Conservation (phyloP, 108 stramenopile genomes). For the Cyclotella sp. region DNA sequence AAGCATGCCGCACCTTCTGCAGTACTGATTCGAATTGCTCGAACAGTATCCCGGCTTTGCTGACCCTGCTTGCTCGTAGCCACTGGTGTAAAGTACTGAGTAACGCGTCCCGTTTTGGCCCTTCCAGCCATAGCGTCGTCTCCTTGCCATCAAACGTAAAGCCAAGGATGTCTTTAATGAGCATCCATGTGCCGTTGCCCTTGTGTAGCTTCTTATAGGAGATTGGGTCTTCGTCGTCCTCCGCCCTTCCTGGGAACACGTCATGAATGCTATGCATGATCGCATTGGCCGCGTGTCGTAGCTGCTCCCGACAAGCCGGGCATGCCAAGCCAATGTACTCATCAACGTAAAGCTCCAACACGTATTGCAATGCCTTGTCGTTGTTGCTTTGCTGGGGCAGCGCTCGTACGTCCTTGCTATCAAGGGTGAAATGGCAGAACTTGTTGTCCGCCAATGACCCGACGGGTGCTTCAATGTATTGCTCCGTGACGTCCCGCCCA, state of each 20-base stretch:
- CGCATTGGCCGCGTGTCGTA: neutral
- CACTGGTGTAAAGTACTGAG: neutral
- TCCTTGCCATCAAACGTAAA: conserved; percentile 1
- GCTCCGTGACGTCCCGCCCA: conserved; percentile 35
- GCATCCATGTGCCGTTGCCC: neutral
- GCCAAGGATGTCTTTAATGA: neutral
- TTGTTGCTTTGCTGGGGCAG: neutral
- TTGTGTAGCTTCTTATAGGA: conserved; percentile 2
- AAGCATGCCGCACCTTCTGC: conserved; percentile 9
- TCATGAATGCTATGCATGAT: conserved; percentile 18
- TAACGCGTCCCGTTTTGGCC: neutral
- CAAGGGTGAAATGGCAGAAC: neutral
- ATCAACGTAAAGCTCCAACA: conserved; percentile 28
- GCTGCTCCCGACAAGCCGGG: neutral
- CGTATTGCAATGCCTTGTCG: neutral
- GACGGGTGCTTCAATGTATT: neutral
- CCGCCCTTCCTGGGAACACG: conserved; percentile 1
- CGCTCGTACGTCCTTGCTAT: neutral
- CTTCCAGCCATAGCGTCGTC: neutral
- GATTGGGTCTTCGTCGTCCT: conserved; percentile 30
- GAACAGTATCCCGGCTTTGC: conserved; percentile 4
- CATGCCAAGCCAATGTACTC: conserved; percentile 20
- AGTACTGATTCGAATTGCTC: conserved; percentile 6
- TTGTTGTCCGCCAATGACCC: neutral
- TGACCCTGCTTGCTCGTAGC: neutral